These are phyloP conservation scores for Mortierella sp. DNA, from an alignment of 371 early-diverging fungal genomes.

Conservation along the genomic window DNA sequence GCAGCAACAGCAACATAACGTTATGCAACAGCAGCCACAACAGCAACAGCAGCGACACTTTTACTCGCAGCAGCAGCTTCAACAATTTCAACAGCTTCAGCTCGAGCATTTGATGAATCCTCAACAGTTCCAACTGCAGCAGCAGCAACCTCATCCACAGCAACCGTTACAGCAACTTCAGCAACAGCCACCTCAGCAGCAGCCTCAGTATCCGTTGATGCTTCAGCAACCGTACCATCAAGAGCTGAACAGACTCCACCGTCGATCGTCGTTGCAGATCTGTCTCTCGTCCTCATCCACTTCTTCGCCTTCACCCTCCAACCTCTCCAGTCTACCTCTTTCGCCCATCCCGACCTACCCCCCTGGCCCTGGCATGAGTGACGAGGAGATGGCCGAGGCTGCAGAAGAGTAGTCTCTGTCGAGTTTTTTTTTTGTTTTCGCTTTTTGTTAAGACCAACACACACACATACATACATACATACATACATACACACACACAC, in stretches of 20 bases:
- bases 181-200: background rate
- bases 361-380: background rate
- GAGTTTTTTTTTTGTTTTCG: too few relatives aligned
- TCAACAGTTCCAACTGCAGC: background rate
- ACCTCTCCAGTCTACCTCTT: background rate
- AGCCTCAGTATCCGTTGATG: too few relatives aligned
- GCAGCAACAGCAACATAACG: conserved; percentile 14
- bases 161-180: background rate
- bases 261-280: conserved; percentile 22
- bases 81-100: conserved; percentile 8
- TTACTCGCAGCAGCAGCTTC: conserved; percentile 3
- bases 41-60: conserved; percentile 16
- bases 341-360: background rate
- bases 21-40: background rate
- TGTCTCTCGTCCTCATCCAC: conserved; percentile 4
- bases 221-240: conserved; percentile 21
- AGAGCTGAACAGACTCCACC: conserved; percentile 14
- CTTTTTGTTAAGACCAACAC: too few relatives aligned
- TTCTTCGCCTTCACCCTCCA: background rate
- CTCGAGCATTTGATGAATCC: background rate
- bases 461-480: background rate
- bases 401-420: background rate
- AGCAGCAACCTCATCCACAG: conserved; percentile 11
- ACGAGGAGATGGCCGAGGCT: background rate
- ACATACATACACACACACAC: background rate